Percentiles rank a stretch among this genome's conserved stretches.
phyloP scores from a whole-genome alignment of 2,329 filamentous ascomycete species.

The Aspergillus brasiliensis region DNA sequence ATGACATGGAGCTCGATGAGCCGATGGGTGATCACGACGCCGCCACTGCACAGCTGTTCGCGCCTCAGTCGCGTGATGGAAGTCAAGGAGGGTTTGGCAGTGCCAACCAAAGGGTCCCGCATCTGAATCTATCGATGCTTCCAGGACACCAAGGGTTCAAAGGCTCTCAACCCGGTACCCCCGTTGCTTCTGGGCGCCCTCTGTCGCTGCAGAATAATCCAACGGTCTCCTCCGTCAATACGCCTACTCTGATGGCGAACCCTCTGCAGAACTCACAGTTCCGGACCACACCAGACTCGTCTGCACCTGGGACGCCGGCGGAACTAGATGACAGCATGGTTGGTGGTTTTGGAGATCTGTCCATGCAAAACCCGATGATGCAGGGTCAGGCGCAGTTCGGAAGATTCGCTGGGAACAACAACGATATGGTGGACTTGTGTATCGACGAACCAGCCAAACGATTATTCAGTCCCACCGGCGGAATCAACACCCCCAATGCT shows the following conservation, averaged over 20 bases:
- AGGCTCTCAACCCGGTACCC: constrained; percentile 83
- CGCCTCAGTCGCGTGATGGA: constrained; percentile 69
- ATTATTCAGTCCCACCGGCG: constrained; percentile 81
- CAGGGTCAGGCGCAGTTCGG: constrained; percentile 44
- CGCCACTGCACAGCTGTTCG: constrained; percentile 42
- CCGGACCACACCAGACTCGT: constrained; percentile 63
- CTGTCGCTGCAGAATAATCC: constrained; percentile 89
- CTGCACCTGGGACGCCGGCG: constrained; percentile 68
- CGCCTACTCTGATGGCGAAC: constrained; percentile 82
- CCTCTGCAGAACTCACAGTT: constrained; percentile 63
- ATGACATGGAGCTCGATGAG: constrained; percentile 97
- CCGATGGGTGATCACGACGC: constrained; percentile 57
- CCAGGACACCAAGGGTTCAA: constrained; percentile 75
- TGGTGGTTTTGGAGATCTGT: constrained; percentile 63
- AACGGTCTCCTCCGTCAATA: constrained; percentile 96
- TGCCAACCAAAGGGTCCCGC: constrained; percentile 60
- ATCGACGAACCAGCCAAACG: constrained; percentile 96
- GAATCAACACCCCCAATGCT: constrained; percentile 66
- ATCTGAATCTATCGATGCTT: constrained; percentile 79
- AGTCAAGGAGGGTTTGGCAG: constrained; percentile 64
- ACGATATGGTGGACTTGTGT: constrained; percentile 60
- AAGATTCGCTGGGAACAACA: constrained; percentile 50
- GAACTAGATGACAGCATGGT: constrained; percentile 76
- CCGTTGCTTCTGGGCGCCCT: constrained; percentile 66
- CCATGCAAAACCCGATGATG: constrained; percentile 53